phyloP scores from a whole-genome alignment of 2,329 filamentous ascomycete genomes.

The Blastomyces parvus region DNA sequence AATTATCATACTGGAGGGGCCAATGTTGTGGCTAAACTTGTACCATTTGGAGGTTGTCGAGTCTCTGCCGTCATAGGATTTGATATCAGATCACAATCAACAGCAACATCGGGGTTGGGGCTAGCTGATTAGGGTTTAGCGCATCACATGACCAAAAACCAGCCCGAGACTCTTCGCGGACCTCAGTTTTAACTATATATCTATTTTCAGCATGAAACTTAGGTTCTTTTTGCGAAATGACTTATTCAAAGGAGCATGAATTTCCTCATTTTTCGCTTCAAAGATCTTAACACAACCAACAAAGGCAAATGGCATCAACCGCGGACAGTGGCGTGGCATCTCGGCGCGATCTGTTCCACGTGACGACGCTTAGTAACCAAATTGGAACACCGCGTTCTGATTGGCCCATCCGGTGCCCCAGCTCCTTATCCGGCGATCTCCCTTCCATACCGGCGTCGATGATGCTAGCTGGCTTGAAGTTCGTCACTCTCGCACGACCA shows the following conservation, averaged over 20 bases:
- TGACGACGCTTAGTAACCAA: constrained; percentile 1
- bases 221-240: neutral
- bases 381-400: neutral
- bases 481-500: neutral
- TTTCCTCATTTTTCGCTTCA: neutral
- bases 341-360: neutral
- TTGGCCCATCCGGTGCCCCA: neutral
- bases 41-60: neutral
- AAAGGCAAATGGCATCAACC: neutral
- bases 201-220: neutral
- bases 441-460: neutral
- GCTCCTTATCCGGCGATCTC: neutral
- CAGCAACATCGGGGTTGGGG: too few relatives aligned
- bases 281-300: neutral
- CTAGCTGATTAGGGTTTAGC: neutral
- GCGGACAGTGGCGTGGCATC: neutral
- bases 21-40: neutral
- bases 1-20: neutral
- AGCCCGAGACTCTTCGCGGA: neutral
- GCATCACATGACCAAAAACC: neutral
- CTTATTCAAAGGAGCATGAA: neutral
- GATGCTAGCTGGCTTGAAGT: constrained; percentile 9
- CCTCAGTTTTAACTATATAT: neutral
- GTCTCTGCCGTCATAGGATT: neutral
- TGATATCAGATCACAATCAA: neutral